Conservation (phyloP, 805 yeast genomes). For the Metschnikowia continentalis region DNA sequence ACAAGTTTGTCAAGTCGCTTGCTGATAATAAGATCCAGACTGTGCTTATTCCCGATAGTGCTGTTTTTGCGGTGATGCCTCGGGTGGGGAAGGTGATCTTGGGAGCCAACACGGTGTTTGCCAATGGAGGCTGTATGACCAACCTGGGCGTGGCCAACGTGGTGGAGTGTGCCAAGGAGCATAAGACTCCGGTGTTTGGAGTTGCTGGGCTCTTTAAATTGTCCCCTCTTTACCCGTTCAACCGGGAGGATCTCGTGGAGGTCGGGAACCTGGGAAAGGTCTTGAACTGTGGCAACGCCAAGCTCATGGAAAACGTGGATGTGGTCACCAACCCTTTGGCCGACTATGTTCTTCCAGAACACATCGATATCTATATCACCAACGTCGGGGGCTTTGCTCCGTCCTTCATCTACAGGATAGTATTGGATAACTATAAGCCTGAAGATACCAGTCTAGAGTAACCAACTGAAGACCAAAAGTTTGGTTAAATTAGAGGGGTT, state of each 20-base stretch:
- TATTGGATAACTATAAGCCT: conserved; percentile 86
- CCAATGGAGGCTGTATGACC: conserved; percentile 92
- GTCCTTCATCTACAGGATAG: conserved; percentile 90
- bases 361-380: conserved; percentile 89
- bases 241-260: conserved; percentile 76
- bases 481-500: too few species aligned
- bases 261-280: conserved; percentile 93
- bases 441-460: conserved; percentile 57
- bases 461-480: neutral
- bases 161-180: conserved; percentile 90
- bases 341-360: conserved; percentile 91
- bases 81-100: conserved; percentile 93
- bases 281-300: conserved; percentile 66
- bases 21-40: conserved; percentile 86
- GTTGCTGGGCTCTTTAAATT: conserved; percentile 92
- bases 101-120: conserved; percentile 89
- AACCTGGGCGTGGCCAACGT: conserved; percentile 89
- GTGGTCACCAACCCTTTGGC: conserved; percentile 78
- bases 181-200: conserved; percentile 92
- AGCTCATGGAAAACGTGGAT: conserved; percentile 66
- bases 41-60: conserved; percentile 86
- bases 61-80: conserved; percentile 93
- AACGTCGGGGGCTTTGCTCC: conserved; percentile 97
- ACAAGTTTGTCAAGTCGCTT: conserved; percentile 70
- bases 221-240: conserved; percentile 89